These are phyloP conservation scores for Carpinus viminea DNA, from an alignment of 306 rosid genomes.

Conservation along the genomic window DNA sequence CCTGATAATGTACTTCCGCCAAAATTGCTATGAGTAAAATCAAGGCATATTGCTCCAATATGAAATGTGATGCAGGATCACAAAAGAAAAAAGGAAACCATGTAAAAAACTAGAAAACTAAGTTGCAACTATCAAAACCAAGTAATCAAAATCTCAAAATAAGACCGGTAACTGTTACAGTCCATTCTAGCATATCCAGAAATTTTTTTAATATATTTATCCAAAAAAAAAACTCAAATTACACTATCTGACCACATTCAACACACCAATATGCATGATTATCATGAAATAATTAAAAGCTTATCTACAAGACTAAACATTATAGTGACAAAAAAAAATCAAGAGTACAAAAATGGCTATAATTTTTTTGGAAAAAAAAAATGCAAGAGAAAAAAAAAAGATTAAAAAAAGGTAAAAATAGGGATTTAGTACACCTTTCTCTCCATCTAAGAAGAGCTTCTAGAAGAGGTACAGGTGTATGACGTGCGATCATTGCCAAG, in stretches of 20 bases:
- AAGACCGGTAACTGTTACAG: background rate
- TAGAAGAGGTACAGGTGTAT: conserved; percentile 95
- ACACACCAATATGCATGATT: background rate
- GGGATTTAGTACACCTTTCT: conserved; percentile 55
- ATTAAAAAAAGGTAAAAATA: background rate
- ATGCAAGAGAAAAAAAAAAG: background rate
- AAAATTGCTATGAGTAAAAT: background rate
- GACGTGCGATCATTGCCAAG: conserved; percentile 95
- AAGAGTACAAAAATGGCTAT: background rate
- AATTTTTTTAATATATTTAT: too few species aligned
- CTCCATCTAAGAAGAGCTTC: conserved; percentile 96
- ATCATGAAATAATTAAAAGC: background rate
- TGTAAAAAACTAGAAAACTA: background rate
- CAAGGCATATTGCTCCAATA: background rate
- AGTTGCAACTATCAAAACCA: background rate
- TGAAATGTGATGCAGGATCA: background rate
- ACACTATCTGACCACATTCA: background rate
- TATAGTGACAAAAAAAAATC: background rate
- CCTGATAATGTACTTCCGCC: background rate
- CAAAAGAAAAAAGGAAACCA: background rate
- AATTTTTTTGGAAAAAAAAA: background rate
- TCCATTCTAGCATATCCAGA: background rate
- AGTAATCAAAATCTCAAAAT: too few species aligned
- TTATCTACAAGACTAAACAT: background rate
- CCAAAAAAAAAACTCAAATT: background rate